Conservation (phyloP, 331 rosid genomes). For the Telfairia occidentalis region DNA sequence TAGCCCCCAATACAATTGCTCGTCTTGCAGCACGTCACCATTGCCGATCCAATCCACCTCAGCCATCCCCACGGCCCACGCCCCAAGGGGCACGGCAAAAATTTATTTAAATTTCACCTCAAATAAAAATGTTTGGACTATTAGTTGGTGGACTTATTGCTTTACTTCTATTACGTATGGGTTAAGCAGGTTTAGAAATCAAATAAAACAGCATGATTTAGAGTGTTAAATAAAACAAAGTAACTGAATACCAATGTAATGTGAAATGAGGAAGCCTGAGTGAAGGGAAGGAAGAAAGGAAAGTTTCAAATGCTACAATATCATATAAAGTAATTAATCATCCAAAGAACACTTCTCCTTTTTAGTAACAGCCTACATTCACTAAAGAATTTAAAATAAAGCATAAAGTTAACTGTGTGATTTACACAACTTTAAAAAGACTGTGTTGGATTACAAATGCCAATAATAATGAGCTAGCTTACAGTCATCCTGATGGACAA, state of each 20-base stretch:
- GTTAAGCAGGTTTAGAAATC: too few species aligned
- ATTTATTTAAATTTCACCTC: neutral
- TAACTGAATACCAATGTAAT: neutral
- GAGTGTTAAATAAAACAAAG: neutral
- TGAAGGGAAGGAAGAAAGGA: neutral
- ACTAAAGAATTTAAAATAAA: neutral
- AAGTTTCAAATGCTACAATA: neutral
- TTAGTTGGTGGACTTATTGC: neutral
- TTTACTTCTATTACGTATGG: too few species aligned
- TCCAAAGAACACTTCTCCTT: neutral
- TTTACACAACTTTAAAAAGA: constrained; percentile 17
- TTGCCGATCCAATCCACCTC: too few species aligned
- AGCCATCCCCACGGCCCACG: too few species aligned
- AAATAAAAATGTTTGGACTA: too few species aligned
- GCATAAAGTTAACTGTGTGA: constrained; percentile 17
- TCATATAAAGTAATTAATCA: neutral
- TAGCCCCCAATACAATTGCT: too few species aligned
- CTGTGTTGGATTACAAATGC: constrained; percentile 9
- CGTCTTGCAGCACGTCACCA: too few species aligned
- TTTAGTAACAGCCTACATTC: neutral
- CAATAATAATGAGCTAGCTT: neutral
- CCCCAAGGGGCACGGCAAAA: too few species aligned
- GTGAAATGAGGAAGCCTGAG: neutral
- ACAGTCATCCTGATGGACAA: constrained; percentile 2
- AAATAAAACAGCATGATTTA: too few species aligned